These are phyloP conservation scores for Fragaria vesca DNA, from an alignment of 306 rosid genomes.

Conservation along the genomic window DNA sequence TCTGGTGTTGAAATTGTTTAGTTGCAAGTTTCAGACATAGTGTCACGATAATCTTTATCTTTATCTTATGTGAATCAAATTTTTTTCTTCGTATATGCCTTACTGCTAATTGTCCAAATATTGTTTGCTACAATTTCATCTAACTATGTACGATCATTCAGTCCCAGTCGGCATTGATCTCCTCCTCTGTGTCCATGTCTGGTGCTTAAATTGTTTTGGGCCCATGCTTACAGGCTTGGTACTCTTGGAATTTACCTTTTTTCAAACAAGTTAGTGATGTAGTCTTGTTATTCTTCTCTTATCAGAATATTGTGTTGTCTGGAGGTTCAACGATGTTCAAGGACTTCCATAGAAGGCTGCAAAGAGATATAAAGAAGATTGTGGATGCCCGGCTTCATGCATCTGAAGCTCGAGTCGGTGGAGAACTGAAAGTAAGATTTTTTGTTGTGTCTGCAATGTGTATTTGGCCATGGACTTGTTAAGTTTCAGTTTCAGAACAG, in stretches of 20 bases:
- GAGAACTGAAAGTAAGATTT: slow-evolving; percentile 69
- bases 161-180: neutral
- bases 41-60: neutral
- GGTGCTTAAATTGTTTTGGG: neutral
- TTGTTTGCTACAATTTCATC: neutral
- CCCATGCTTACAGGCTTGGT: neutral
- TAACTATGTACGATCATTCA: neutral
- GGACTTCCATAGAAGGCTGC: slow-evolving; percentile 97
- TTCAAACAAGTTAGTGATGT: slow-evolving; percentile 14
- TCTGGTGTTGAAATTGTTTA: neutral
- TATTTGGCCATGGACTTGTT: neutral
- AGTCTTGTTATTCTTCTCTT: neutral
- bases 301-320: slow-evolving; percentile 88
- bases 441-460: neutral
- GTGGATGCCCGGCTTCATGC: slow-evolving; percentile 89
- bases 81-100: neutral
- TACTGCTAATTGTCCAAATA: neutral
- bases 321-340: slow-evolving; percentile 99
- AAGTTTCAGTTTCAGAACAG: neutral
- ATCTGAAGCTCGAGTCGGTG: slow-evolving; percentile 76
- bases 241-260: neutral
- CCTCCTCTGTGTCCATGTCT: neutral
- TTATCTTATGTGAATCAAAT: neutral
- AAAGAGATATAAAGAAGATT: slow-evolving; percentile 88
- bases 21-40: neutral